Evolutionary conservation across 768 basidiomycete genomes (phyloP), one percentile per base, ranked within the genome.

Genomic region (Candolleomyces eurysporus): DNA sequence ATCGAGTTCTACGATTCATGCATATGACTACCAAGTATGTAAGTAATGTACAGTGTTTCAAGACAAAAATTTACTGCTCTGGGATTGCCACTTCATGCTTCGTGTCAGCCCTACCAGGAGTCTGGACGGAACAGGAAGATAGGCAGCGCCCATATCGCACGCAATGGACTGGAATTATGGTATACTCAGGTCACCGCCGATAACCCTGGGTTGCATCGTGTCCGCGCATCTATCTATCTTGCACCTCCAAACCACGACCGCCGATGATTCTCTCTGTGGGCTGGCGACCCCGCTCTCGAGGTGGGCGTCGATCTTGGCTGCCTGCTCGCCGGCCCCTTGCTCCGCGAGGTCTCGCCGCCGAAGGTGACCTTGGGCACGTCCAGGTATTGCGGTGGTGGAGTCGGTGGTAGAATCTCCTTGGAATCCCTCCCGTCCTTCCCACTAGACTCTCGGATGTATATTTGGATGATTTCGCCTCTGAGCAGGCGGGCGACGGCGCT

Each of bases 391-490:
- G 83, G 84, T 11, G 76, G 80, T 8, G 71, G 64, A 5, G 67
- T 68, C 5, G 83, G 84, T 10, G 76, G 80, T 10, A 71, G 64
- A 5, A 67, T 68, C 48, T 69, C 53, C 48, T 54, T 71, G 36
- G 55, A 54, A 5, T 72, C 67, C 26, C 4, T 26, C 26, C 26
- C 26, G 26, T 26, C 26, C 26, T 52, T 51, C 40, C 7, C 13
- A 42, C 5, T 43, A 0, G 74, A 71, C 0, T 78, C 75, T 17
- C 72, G 71, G 1, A 82, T 64, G 21, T 66, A 63, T 1, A 86
- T 72, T 57, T 83, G 78, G 57, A 86, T 74, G 63, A 85, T 71
- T 52, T 84, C 81, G 30, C 79, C 82, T 19, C 78, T 73, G 7
- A 77, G 55, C 56, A 86, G 66, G 57, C 75, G 73, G 1, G 75